phyloP scores from a whole-genome alignment of 2,329 filamentous ascomycete species.

The Phoma sp. region DNA sequence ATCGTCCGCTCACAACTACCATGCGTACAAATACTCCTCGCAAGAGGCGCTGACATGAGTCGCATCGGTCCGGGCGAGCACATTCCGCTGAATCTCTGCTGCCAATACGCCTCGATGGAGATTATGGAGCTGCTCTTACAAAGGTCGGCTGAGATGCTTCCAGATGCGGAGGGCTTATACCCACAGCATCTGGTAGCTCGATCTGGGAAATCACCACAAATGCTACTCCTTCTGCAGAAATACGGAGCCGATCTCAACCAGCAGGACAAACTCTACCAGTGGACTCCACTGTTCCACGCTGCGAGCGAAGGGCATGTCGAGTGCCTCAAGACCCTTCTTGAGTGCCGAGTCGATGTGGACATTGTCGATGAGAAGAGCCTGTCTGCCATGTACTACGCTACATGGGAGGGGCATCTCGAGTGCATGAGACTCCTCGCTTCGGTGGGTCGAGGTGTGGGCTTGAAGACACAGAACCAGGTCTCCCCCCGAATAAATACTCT shows the following conservation, averaged over 20 bases:
- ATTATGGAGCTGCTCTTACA: conserved; percentile 87
- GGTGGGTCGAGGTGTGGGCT: conserved; percentile 46
- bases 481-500: conserved; percentile 52
- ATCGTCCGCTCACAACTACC: conserved; percentile 86
- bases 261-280: conserved; percentile 93
- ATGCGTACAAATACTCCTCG: conserved; percentile 80
- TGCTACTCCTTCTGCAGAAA: conserved; percentile 80
- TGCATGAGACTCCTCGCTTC: conserved; percentile 89
- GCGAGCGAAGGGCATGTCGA: conserved; percentile 94
- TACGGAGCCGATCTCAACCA: conserved; percentile 92
- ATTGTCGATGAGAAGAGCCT: conserved; percentile 91
- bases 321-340: conserved; percentile 81
- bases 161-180: conserved; percentile 94
- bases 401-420: conserved; percentile 94
- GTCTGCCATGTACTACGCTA: conserved; percentile 96
- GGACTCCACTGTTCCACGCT: conserved; percentile 95
- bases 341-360: conserved; percentile 78
- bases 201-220: conserved; percentile 80
- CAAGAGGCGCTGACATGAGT: conserved; percentile 82
- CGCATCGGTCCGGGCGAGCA: conserved; percentile 87
- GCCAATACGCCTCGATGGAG: conserved; percentile 85
- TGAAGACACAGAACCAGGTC: conserved; percentile 44
- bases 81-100: conserved; percentile 92
- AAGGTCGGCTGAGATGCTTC: conserved; percentile 80
- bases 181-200: conserved; percentile 96